Base-by-base conservation (phyloP, 257 asterid species). In the Przewalskia tangutica region DNA sequence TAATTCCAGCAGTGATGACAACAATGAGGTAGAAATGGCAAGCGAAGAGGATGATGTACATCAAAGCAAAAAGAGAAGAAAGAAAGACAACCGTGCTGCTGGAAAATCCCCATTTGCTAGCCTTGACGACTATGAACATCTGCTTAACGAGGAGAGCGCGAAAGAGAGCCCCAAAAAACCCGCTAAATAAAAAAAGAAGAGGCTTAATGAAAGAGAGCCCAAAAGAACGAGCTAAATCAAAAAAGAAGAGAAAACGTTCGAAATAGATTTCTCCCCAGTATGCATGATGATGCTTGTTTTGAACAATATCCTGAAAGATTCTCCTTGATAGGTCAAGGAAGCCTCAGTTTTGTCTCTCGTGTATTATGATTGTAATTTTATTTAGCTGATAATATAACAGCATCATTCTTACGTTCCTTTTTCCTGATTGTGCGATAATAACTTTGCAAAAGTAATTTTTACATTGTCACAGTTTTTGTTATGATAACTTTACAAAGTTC, bases 51-150 rank as follows among this genome's bases (percentile, higher is more conserved):
- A 81, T 0, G 44, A 40, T 56, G 38, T 81, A 8, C 81, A 65
- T 12, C 77, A 18, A 23, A 87, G 79, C 60, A 84, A 82, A 63
- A 86, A 83, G 85, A 95, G 89, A 83, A 83, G 83, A 46, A 95
- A 90, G 85, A 42, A 89, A 2, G 64, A 66, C 7, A 77, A 54
- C 11, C 83, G 18, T 38, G n/a, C 84, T 32, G 32, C 51, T 4
- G 87, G 88, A 4, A 89, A 83, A 42, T 91, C 98, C 7, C 97
- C 97, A 0, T 93, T 93, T 51, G 97, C 96, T 0, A 91, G 92
- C 85, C 86, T 91, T 9, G 97, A 93, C 51, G 95, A 93, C 7
- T 94, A 91, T 38, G 83, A 84, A 81, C 97, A 94, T 87, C 83
- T 93, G 85, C 83, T 93, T 51, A 86, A 88, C 36, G 55, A 42